Evolutionary conservation across 805 yeast genomes (phyloP), one percentile per base, ranked within the genome.

Genomic region (Pichia exigua): DNA sequence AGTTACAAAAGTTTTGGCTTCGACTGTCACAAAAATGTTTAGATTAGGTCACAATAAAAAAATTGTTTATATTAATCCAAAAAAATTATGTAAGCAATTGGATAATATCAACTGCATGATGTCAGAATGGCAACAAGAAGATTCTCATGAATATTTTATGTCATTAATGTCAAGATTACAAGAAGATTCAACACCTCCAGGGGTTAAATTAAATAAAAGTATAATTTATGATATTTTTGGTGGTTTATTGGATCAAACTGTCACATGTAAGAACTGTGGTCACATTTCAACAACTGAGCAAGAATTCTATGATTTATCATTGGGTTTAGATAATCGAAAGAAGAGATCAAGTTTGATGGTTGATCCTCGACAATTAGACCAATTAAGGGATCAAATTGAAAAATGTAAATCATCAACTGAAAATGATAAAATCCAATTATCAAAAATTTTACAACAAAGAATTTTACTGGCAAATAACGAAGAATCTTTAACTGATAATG

Each of bases 41-140:
- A 73, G 73, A 49, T 58, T 74, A n/a, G 80, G 76, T 44, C 73
- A 70, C 45, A 65, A 66, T 52, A 64, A 61, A 45, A 66, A 64
- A 41, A 65, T 71, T 48, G 72, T 74, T 54, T 81, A 77, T 61
- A 73, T 89, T 49, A 86, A 86, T 68, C 98, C 96, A 11, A 81
- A 81, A 59, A 80, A 78, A 61, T 73, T 90, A 60, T 83, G 87
- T 53, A 74, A 75, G 48, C 75, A 89, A 57, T 72, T 87, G 52
- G 87, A 78, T 47, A 96, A 88, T 61, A 88, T 92, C 61, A 90
- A 90, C 67, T 88, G 96, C 65, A 87, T 88, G 96, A 89, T 91
- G 96, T 82, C 90, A 44, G 94, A 84, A 65, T 91, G 96, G 96
- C 91, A 89, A 68, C 99, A 94, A 67, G 98, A 94, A 68, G 99